A percentile compares a stretch with the other conserved stretches of the same genome.
phyloP scores from a whole-genome alignment of 2,329 filamentous ascomycete species.

The Cordyceps cicadae region DNA sequence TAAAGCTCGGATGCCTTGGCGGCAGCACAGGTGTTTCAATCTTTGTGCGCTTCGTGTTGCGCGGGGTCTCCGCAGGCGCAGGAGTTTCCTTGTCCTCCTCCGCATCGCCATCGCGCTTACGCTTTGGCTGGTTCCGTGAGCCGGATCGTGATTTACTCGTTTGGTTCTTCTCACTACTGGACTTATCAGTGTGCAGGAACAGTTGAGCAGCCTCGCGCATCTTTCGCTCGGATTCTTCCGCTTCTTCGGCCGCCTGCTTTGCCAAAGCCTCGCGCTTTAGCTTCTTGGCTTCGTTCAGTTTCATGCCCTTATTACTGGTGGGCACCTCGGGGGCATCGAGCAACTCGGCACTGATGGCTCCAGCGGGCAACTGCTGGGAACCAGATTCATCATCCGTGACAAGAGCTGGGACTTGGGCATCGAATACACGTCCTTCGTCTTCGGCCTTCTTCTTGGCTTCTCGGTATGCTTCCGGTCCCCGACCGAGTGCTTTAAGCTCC shows the following conservation, averaged over 20 bases:
- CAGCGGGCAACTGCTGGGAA: conserved; percentile 45
- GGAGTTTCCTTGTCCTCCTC: conserved; percentile 23
- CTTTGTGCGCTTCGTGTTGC: conserved; percentile 43
- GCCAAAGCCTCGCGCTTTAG: conserved; percentile 59
- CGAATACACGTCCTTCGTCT: conserved; percentile 55
- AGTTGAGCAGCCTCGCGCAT: conserved; percentile 40
- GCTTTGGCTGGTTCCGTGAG: conserved; percentile 31
- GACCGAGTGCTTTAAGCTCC: conserved; percentile 63
- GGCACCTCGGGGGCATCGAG: conserved; percentile 53
- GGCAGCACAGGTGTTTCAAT: conserved; percentile 49
- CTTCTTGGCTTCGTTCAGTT: conserved; percentile 70
- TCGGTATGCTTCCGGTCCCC: conserved; percentile 55
- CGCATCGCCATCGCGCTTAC: conserved; percentile 35
- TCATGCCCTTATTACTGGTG: conserved; percentile 65
- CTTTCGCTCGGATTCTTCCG: conserved; percentile 48
- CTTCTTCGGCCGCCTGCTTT: conserved; percentile 54
- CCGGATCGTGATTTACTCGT: conserved; percentile 22
- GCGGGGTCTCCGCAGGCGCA: conserved; percentile 25
- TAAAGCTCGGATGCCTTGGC: conserved; percentile 28
- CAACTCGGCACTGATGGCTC: conserved; percentile 50
- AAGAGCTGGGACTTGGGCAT: conserved; percentile 28
- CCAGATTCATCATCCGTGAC: conserved; percentile 43
- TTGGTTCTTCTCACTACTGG: conserved; percentile 15
- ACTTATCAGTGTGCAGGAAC: conserved; percentile 28
- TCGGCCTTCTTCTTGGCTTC: conserved; percentile 58